Conservation (phyloP, 768 basidiomycete species). For the Serendipita sp. region DNA sequence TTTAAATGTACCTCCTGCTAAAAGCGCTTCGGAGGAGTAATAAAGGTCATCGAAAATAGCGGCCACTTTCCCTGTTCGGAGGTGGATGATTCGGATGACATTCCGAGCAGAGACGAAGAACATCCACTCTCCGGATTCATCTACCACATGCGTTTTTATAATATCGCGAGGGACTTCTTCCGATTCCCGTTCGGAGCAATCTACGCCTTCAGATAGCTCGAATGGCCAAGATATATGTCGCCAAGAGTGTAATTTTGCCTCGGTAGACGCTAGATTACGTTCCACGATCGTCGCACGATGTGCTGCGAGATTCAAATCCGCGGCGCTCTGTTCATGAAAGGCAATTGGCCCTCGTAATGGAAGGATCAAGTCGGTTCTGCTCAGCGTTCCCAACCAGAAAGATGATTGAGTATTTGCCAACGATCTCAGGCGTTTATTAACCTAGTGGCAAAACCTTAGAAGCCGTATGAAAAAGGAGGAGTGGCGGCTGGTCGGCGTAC, state of each 20-base stretch:
- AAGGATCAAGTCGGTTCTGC: not conserved
- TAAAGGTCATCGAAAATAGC: not conserved
- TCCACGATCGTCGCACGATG: not conserved
- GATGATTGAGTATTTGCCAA: not conserved
- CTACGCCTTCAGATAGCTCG: not conserved
- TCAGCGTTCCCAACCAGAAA: not conserved
- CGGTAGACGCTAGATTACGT: not conserved
- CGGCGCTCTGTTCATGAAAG: not conserved
- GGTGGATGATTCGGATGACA: not conserved
- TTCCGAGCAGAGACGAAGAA: not conserved
- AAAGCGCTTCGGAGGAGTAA: not conserved
- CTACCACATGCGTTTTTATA: not conserved
- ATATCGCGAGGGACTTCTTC: not conserved
- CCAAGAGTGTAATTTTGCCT: not conserved
- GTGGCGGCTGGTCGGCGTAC: not conserved
- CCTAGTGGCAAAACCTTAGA: not conserved
- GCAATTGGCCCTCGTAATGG: not conserved
- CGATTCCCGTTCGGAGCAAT: not conserved
- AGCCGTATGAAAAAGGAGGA: not conserved
- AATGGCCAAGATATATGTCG: not conserved
- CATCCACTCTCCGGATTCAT: not conserved
- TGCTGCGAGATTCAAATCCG: not conserved
- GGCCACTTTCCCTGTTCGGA: not conserved
- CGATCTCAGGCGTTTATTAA: not conserved
- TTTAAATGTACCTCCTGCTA: too few species aligned